Evolutionary conservation across 306 rosid genomes (phyloP).

Genomic region (Cercis canadensis): DNA sequence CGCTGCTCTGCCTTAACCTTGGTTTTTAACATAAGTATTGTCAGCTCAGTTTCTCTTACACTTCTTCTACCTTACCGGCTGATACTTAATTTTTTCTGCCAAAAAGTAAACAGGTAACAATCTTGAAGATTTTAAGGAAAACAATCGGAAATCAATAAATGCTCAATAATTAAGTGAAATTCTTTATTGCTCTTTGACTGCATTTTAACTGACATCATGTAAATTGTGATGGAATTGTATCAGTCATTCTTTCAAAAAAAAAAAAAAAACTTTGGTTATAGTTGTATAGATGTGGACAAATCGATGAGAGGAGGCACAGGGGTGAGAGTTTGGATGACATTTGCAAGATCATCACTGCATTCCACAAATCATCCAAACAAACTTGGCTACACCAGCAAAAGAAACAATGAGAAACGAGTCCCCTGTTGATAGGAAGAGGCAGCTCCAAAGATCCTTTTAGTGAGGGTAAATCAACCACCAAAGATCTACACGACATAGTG

Average conservation of each 20-base stretch:
- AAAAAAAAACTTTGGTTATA: slow-evolving; percentile 17
- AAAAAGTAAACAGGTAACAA: too few relatives aligned
- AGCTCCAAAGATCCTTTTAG: slow-evolving; percentile 28
- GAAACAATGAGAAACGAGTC: slow-evolving; percentile 25
- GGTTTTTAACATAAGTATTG: too few relatives aligned
- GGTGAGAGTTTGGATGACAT: slow-evolving; percentile 22
- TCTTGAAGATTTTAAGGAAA: not conserved
- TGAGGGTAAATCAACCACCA: slow-evolving; percentile 33
- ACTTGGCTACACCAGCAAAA: slow-evolving; percentile 39
- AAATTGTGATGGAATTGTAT: slow-evolving; percentile 12
- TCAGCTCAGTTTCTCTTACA: too few relatives aligned
- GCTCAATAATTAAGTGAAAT: slow-evolving; percentile 36
- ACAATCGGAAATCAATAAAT: slow-evolving; percentile 7
- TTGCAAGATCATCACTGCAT: slow-evolving; percentile 27
- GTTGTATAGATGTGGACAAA: slow-evolving; percentile 41
- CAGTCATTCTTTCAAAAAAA: slow-evolving; percentile 14
- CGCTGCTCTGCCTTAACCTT: too few relatives aligned
- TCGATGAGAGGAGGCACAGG: slow-evolving; percentile 29
- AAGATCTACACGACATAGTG: slow-evolving; percentile 5
- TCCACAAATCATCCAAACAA: slow-evolving; percentile 37
- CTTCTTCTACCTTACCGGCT: too few relatives aligned
- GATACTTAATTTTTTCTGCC: too few relatives aligned
- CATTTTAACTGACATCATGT: slow-evolving; percentile 18
- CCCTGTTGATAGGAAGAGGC: slow-evolving; percentile 27
- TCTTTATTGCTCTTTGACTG: slow-evolving; percentile 43